phyloP scores from a whole-genome alignment of 2,329 filamentous ascomycete genomes.

The Alternaria infectoria region DNA sequence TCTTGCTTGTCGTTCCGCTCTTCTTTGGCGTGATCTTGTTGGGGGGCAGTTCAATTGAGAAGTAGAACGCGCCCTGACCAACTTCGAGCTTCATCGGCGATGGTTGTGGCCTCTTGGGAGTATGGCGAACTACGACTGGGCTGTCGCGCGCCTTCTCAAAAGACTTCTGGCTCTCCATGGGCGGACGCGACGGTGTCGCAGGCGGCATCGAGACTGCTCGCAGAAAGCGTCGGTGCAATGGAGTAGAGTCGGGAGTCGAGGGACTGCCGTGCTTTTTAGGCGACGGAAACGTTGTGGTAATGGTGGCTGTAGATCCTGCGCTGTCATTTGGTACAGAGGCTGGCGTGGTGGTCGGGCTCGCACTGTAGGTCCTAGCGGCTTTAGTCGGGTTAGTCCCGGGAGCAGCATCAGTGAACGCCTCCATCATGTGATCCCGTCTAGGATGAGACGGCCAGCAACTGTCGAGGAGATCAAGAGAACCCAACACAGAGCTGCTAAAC shows the following conservation, averaged over 20 bases:
- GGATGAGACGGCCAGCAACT: not conserved
- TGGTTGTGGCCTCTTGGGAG: not conserved
- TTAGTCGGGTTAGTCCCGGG: not conserved
- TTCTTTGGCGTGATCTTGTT: conserved; percentile 21
- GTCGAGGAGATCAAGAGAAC: not conserved
- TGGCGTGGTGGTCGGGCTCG: conserved; percentile 4
- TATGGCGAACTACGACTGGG: conserved; percentile 3
- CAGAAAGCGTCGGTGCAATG: conserved; percentile 22
- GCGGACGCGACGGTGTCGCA: conserved; percentile 22
- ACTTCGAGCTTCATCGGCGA: conserved; percentile 20
- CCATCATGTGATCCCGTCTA: conserved; percentile 14
- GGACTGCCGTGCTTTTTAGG: conserved; percentile 4
- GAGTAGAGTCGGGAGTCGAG: conserved; percentile 6
- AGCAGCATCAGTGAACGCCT: conserved; percentile 9
- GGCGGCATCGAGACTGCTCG: conserved; percentile 23
- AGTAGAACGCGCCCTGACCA: conserved; percentile 27
- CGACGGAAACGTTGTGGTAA: conserved; percentile 3
- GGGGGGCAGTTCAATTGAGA: conserved; percentile 24
- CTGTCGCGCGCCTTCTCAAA: conserved; percentile 1
- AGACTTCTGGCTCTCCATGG: conserved; percentile 7
- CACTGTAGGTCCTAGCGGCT: conserved; percentile 4
- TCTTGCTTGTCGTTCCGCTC: conserved; percentile 2
- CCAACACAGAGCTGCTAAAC: not conserved
- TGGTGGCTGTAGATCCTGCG: conserved; percentile 8
- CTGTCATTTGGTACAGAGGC: conserved; percentile 8